These are phyloP conservation scores for Diplodia corticola DNA, from an alignment of 2,329 filamentous ascomycete genomes.

Conservation along the genomic window DNA sequence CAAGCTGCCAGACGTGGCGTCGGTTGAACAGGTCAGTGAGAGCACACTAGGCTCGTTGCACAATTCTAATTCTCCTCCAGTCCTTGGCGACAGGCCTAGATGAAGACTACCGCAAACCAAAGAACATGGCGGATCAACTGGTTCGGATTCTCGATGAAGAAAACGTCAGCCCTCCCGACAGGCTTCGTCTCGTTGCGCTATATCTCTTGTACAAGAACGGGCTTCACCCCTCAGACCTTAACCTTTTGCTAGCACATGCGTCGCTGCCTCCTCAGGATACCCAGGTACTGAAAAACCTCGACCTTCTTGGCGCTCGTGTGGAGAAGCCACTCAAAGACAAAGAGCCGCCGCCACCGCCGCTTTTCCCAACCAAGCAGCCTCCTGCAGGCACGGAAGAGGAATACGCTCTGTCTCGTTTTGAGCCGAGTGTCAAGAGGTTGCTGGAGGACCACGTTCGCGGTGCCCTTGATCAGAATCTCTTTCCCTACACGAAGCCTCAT, in stretches of 20 bases:
- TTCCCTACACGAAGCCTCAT: constrained; percentile 55
- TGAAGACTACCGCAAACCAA: constrained; percentile 88
- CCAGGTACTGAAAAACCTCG: constrained; percentile 73
- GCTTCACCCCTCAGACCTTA: constrained; percentile 78
- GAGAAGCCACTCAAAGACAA: constrained; percentile 75
- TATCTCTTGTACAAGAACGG: constrained; percentile 87
- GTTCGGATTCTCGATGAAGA: constrained; percentile 88
- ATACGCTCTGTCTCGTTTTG: constrained; percentile 82
- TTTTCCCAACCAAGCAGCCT: constrained; percentile 69
- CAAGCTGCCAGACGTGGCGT: constrained; percentile 83
- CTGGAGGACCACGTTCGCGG: constrained; percentile 65
- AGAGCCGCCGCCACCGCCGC: constrained; percentile 61
- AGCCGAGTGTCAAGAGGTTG: constrained; percentile 78
- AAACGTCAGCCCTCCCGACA: constrained; percentile 67
- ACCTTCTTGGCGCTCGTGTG: constrained; percentile 75
- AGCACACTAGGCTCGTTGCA: too few relatives aligned
- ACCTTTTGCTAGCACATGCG: constrained; percentile 81
- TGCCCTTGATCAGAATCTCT: constrained; percentile 45
- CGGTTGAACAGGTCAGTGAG: constrained; percentile 70
- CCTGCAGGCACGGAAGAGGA: constrained; percentile 63
- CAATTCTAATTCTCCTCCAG: constrained; percentile 34
- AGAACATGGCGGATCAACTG: constrained; percentile 81
- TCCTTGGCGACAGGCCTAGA: constrained; percentile 88
- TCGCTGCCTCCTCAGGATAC: constrained; percentile 72
- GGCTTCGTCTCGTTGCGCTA: constrained; percentile 79